phyloP scores from a whole-genome alignment of 2,329 filamentous ascomycete species.

The Alternaria gaisen region DNA sequence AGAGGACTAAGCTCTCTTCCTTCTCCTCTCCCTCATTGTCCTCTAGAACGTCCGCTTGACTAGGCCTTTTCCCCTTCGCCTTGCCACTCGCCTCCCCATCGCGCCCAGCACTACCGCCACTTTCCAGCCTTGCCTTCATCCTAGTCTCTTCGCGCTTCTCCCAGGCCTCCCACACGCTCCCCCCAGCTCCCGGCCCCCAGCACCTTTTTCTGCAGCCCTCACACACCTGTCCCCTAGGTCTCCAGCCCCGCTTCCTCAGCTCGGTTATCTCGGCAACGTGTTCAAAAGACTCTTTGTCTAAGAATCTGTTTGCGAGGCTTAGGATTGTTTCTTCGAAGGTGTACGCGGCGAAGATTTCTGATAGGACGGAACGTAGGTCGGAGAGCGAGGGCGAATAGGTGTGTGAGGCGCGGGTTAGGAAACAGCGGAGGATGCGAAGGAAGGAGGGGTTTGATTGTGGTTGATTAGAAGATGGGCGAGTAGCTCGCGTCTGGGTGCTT shows the following conservation, averaged over 20 bases:
- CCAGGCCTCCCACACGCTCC: slow-evolving; percentile 83
- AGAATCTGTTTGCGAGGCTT: slow-evolving; percentile 80
- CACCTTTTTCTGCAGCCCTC: slow-evolving; percentile 83
- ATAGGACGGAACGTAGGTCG: slow-evolving; percentile 83
- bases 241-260: slow-evolving; percentile 85
- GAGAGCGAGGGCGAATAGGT: slow-evolving; percentile 81
- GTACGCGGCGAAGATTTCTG: slow-evolving; percentile 93
- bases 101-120: slow-evolving; percentile 56
- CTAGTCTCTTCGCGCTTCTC: slow-evolving; percentile 62
- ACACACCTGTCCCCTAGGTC: slow-evolving; percentile 84
- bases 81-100: slow-evolving; percentile 54
- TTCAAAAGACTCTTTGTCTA: slow-evolving; percentile 88
- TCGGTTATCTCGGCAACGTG: slow-evolving; percentile 78
- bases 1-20: slow-evolving; percentile 41
- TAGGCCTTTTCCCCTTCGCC: slow-evolving; percentile 46
- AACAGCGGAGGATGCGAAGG: slow-evolving; percentile 85
- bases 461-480: slow-evolving; percentile 35
- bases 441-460: slow-evolving; percentile 73
- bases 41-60: slow-evolving; percentile 15
- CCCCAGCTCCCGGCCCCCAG: slow-evolving; percentile 88
- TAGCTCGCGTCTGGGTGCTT: slow-evolving; percentile 24
- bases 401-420: slow-evolving; percentile 81
- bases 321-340: slow-evolving; percentile 93
- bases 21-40: slow-evolving; percentile 9
- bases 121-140: slow-evolving; percentile 54